Conservation (phyloP, 139 green algal species). For the Tetraselmis chui region DNA sequence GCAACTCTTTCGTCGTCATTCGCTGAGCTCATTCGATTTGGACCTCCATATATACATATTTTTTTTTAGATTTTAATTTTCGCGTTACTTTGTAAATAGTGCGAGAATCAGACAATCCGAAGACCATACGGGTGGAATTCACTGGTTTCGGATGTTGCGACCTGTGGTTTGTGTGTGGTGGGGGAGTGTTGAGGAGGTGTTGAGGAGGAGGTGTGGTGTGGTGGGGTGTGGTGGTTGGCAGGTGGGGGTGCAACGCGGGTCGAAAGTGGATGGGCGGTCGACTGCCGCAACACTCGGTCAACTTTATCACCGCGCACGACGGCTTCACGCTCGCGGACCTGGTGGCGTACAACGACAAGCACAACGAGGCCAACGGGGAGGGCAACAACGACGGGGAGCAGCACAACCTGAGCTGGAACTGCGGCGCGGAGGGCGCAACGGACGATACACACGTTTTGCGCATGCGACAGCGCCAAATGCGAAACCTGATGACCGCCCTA, state of each 20-base stretch:
- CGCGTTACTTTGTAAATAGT: no score
- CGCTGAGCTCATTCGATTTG: no score
- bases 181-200: no score
- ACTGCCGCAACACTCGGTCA: conserved; percentile 73
- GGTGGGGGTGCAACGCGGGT: conserved; percentile 76
- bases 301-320: conserved; percentile 97
- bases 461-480: conserved; percentile 69
- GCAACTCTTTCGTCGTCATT: no score
- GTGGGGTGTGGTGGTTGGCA: no score
- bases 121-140: no score
- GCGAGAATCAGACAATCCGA: no score
- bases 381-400: conserved; percentile 84
- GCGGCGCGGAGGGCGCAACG: conserved; percentile 79
- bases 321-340: conserved; percentile 94
- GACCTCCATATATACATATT: no score
- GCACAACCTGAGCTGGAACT: conserved; percentile 98
- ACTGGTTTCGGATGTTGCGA: no score
- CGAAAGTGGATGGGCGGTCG: conserved; percentile 64
- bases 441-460: conserved; percentile 31
- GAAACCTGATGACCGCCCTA: conserved; percentile 83
- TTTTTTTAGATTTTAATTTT: no score
- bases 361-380: conserved; percentile 90
- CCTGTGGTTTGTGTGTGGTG: no score
- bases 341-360: conserved; percentile 93
- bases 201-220: no score